Evolutionary conservation across 768 basidiomycete genomes (phyloP).

Genomic region (Leccinum uliginosum): DNA sequence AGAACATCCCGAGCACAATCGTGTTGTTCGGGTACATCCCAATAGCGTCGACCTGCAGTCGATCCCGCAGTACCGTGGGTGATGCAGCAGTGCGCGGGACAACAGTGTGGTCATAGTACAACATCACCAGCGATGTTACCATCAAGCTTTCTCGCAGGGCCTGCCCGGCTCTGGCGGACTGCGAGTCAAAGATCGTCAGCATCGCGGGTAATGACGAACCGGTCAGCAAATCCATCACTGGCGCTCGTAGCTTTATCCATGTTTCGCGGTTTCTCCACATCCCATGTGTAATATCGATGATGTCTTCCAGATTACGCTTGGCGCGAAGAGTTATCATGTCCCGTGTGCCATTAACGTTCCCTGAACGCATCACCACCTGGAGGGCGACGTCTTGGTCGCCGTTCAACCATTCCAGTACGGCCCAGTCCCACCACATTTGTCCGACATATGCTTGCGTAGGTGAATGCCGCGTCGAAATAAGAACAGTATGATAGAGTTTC

Average conservation of each 20-base stretch:
- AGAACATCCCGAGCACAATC: constrained; percentile 63
- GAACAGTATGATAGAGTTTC: constrained; percentile 70
- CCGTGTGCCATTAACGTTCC: constrained; percentile 46
- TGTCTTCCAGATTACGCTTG: constrained; percentile 59
- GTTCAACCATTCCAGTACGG: constrained; percentile 76
- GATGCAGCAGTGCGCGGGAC: constrained; percentile 54
- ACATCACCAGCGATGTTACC: constrained; percentile 51
- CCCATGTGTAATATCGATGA: constrained; percentile 27
- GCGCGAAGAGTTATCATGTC: constrained; percentile 58
- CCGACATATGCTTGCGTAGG: constrained; percentile 35
- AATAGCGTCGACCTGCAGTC: constrained; percentile 51
- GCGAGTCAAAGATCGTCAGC: constrained; percentile 35
- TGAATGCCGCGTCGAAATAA: constrained; percentile 42
- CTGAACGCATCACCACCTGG: constrained; percentile 50
- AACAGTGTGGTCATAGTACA: constrained; percentile 57
- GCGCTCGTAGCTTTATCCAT: constrained; percentile 61
- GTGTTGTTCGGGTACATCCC: constrained; percentile 65
- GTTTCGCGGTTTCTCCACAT: constrained; percentile 55
- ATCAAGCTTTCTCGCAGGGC: constrained; percentile 46
- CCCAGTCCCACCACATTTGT: constrained; percentile 78
- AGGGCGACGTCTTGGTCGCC: constrained; percentile 47
- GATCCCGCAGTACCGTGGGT: constrained; percentile 54
- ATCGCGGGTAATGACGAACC: constrained; percentile 37
- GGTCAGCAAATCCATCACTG: constrained; percentile 62
- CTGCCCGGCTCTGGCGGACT: constrained; percentile 16